phyloP scores from a whole-genome alignment of 352 stramenopile species.

The Pythium phragmiticola region DNA sequence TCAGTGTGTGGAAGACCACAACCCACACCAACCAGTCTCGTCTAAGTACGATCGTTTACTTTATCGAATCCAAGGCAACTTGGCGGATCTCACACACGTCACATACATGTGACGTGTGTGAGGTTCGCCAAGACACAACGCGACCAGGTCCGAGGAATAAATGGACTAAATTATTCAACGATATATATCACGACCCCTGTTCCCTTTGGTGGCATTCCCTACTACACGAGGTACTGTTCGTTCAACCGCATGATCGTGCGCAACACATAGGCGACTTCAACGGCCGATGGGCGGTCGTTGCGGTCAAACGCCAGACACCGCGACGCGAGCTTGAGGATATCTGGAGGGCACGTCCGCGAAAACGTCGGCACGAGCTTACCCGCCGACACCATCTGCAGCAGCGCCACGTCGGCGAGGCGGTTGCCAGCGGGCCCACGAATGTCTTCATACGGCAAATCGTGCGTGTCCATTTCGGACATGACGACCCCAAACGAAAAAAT shows the following conservation, averaged over 20 bases:
- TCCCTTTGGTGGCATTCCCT: neutral
- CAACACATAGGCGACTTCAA: slow-evolving; percentile 35
- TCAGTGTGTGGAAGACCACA: neutral
- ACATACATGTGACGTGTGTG: slow-evolving; percentile 4
- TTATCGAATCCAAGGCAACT: slow-evolving; percentile 4
- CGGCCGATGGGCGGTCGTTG: slow-evolving; percentile 31
- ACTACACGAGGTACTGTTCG: slow-evolving; percentile 22
- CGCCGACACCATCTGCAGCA: slow-evolving; percentile 43
- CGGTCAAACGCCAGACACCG: slow-evolving; percentile 34
- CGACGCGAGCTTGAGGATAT: slow-evolving; percentile 33
- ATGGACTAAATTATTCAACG: neutral
- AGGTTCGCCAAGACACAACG: too few relatives aligned
- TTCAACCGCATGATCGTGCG: slow-evolving; percentile 31
- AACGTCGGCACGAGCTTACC: slow-evolving; percentile 36
- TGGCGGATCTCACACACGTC: slow-evolving; percentile 17
- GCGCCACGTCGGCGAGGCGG: slow-evolving; percentile 33
- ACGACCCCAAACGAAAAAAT: slow-evolving; percentile 40
- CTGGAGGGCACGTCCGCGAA: slow-evolving; percentile 24
- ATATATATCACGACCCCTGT: slow-evolving; percentile 3
- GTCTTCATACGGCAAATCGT: slow-evolving; percentile 39
- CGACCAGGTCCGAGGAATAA: too few relatives aligned
- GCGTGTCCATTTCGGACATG: slow-evolving; percentile 44
- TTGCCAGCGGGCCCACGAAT: slow-evolving; percentile 28
- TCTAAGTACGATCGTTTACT: slow-evolving; percentile 23
- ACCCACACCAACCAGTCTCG: slow-evolving; percentile 17